Conservation (phyloP, 257 asterid genomes). For the Nicotiana attenuata region DNA sequence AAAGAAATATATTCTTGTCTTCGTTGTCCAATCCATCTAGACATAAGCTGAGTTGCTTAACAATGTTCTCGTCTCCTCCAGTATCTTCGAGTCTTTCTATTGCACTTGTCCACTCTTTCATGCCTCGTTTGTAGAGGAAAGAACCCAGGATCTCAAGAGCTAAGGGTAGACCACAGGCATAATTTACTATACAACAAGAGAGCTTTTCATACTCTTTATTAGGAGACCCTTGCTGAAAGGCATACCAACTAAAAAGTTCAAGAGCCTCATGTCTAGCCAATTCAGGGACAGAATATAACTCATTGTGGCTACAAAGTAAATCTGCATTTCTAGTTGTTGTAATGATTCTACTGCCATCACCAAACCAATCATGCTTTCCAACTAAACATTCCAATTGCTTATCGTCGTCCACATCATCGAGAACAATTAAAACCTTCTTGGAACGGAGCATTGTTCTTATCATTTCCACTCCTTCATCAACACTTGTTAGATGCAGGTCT, state of each 20-base stretch:
- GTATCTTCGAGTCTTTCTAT: neutral
- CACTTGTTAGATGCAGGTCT: neutral
- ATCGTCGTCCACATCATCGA: slow-evolving; percentile 2
- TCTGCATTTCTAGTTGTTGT: neutral
- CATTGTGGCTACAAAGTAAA: neutral
- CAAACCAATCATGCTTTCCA: slow-evolving; percentile 1
- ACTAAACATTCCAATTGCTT: neutral
- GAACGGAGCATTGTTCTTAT: neutral
- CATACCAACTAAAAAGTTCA: slow-evolving; percentile 5
- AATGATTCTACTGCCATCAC: slow-evolving; percentile 3
- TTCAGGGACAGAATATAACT: neutral
- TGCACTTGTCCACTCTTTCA: slow-evolving; percentile 11
- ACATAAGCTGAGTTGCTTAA: slow-evolving; percentile 5
- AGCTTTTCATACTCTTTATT: neutral
- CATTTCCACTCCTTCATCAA: neutral
- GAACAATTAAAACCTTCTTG: neutral
- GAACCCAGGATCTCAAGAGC: slow-evolving; percentile 12
- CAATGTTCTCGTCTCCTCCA: neutral
- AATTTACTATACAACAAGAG: neutral
- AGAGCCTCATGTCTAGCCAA: neutral
- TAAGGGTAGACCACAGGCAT: slow-evolving; percentile 3
- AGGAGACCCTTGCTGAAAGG: neutral
- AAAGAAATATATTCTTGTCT: neutral
- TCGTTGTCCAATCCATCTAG: neutral
- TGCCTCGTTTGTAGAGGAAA: neutral